Evolutionary conservation across 352 stramenopile species (phyloP), one percentile per base, ranked within the genome.

Genomic region (Globisporangium nunn): DNA sequence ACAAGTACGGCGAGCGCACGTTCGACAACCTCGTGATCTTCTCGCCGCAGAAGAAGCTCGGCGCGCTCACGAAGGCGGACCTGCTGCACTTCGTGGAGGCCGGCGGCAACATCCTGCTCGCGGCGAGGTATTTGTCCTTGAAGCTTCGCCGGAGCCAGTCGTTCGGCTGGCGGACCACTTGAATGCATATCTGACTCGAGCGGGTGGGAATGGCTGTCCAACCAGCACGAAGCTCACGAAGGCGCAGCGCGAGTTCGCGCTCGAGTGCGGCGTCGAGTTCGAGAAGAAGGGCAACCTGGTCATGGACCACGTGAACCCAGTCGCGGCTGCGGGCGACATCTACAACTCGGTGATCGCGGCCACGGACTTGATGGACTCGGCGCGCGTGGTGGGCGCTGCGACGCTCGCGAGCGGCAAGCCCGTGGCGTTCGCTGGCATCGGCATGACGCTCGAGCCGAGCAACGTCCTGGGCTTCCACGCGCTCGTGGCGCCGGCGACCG

Each of bases 1-100:
- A 84, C n/a, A 66, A 75, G 58, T 97, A 90, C 69, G 89, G 89
- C 53, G 88, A 95, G 67, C 77, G 72, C 47, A 63, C 76, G 50
- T 97, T 86, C 64, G 91, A 97, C 57, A 92, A 97, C 64, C 70
- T 97, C 59, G 70, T 97, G 53, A 64, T 96, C 53, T 89, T 97
- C 53, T 87, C 87, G 41, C 87, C 88, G 30, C 70, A 88, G 50
- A 90, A 90, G 72, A 88, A 85, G 57, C 70, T 87, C 23, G 75
- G 72, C 23, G 74, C 72, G 51, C 70, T 92, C 52, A 66, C 66
- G 56, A 91, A 90, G 62, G 72, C 79, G 23, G 71, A 89, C 52
- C 39, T 90, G 52, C 66, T 95, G 61, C 66, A 81, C 47, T 96
- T 96, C 68, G 74, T 96, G n/a, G 82, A 95, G 49, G 61, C 77